Evolutionary conservation across 306 rosid genomes (phyloP).

Genomic region (Acacia melanoxylon): DNA sequence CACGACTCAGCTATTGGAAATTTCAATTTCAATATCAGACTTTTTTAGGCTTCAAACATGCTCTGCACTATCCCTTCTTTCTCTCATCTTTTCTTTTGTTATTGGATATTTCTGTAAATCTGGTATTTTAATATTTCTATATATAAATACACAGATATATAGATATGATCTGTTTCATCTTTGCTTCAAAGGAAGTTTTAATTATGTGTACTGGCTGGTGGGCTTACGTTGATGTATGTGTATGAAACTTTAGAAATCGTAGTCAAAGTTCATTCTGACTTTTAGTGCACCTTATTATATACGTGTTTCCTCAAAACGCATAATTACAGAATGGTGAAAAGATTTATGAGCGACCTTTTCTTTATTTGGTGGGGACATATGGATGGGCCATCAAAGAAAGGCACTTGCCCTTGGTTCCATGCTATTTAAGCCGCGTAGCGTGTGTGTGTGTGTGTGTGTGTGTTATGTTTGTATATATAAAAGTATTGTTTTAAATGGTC

Average conservation of each 20-base stretch:
- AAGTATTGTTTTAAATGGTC: neutral
- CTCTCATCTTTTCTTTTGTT: neutral
- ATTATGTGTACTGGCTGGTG: constrained; percentile 30
- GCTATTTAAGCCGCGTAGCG: neutral
- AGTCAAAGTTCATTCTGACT: constrained; percentile 34
- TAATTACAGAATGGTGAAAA: constrained; percentile 30
- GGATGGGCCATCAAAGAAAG: constrained; percentile 18
- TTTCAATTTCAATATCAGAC: constrained; percentile 30
- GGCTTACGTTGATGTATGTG: constrained; percentile 42
- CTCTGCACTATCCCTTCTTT: constrained; percentile 15
- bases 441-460: no score
- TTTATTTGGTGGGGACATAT: constrained; percentile 23
- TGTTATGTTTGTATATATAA: neutral
- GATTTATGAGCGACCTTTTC: constrained; percentile 21
- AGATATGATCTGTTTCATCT: constrained; percentile 20
- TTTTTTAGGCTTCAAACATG: constrained; percentile 39
- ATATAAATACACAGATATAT: neutral
- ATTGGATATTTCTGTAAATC: constrained; percentile 24
- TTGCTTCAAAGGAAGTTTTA: constrained; percentile 44
- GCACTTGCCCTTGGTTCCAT: constrained; percentile 25
- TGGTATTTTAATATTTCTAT: neutral
- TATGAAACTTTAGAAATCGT: constrained; percentile 34
- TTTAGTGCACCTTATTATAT: constrained; percentile 11
- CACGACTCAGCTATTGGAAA: constrained; percentile 52
- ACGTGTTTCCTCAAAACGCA: neutral